Evolutionary conservation across 2,329 filamentous ascomycete species (phyloP), one percentile per base, ranked within the genome.

Genomic region (Hypoxylon sp.): DNA sequence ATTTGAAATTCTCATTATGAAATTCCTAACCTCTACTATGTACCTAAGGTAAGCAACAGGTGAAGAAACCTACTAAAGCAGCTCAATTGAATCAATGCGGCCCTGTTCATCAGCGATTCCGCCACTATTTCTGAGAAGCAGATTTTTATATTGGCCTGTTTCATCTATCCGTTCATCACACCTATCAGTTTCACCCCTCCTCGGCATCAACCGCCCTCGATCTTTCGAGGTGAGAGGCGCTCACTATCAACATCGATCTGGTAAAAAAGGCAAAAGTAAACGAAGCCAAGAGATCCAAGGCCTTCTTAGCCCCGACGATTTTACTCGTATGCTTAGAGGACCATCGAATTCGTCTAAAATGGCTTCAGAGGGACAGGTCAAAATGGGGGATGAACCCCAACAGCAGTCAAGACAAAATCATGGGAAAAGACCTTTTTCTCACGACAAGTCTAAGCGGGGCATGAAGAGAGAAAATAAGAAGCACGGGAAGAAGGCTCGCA

Each of bases 401-500:
- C 50, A 62, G 30, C 43, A 39, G 43, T 19, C 44, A 20, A 50
- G 28, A 28, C 34, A 49, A 6, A 56, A 56, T 13, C 46, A 56
- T 5, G 65, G 67, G 49, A 74, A 73, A 59, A 64, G 71, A 19
- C 58, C 69, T 0, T 64, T 62, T 28, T 22, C 53, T 24, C 48
- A 67, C 1, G 59, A 68, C n/a, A 68, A 60, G 17, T 53, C 62
- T 20, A 58, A 63, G 8, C 56, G 11, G n/a, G 56, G 57, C 4
- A 60, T 61, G 54, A 71, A 70, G 59, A 61, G 51, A 37, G 53
- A 67, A 30, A 66, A 69, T n/a, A 69, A 71, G 52, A 59, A 53
- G 71, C 78, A 80, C 67, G 74, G 79, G 54, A 85, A 84, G 70
- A 86, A 85, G 75, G 81, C 81, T 39, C 75, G 76, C 39, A 87